These are phyloP conservation scores for Lagenaria siceraria DNA, from an alignment of 306 rosid genomes.

Conservation along the genomic window DNA sequence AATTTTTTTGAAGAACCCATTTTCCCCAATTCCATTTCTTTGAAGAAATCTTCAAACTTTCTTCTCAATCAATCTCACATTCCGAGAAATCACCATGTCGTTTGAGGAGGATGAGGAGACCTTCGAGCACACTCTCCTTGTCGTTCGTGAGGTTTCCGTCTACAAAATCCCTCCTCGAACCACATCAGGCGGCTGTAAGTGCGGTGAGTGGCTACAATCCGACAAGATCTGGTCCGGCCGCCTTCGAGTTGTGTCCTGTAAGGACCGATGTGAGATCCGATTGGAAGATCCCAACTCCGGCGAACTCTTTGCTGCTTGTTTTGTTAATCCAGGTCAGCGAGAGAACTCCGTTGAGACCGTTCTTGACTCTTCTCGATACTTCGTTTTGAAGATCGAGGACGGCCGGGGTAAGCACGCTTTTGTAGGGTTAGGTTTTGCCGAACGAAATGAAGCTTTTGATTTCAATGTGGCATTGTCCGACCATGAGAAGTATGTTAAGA, in stretches of 20 bases:
- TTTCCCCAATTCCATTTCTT: neutral
- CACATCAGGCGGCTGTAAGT: slow-evolving; percentile 91
- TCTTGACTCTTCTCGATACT: slow-evolving; percentile 90
- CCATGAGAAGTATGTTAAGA: slow-evolving; percentile 77
- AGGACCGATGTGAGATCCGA: slow-evolving; percentile 96
- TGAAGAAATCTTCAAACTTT: neutral
- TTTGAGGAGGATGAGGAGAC: slow-evolving; percentile 74
- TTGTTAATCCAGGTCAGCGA: slow-evolving; percentile 76
- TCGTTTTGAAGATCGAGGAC: slow-evolving; percentile 95
- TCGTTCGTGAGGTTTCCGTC: slow-evolving; percentile 90
- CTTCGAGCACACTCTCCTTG: slow-evolving; percentile 91
- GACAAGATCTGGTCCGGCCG: slow-evolving; percentile 98
- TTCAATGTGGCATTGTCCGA: slow-evolving; percentile 95
- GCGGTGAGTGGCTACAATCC: slow-evolving; percentile 99
- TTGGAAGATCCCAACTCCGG: slow-evolving; percentile 82
- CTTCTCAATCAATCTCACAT: neutral
- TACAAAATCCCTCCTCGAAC: slow-evolving; percentile 90
- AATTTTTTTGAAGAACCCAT: neutral
- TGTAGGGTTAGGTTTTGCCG: slow-evolving; percentile 77
- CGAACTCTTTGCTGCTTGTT: slow-evolving; percentile 94
- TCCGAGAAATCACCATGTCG: slow-evolving; percentile 49
- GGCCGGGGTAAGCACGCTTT: slow-evolving; percentile 92
- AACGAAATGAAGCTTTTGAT: slow-evolving; percentile 93
- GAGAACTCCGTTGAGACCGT: slow-evolving; percentile 80
- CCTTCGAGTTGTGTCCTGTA: slow-evolving; percentile 78